These are phyloP conservation scores for Blastomyces silverae DNA, from an alignment of 2,329 filamentous ascomycete genomes.

Conservation along the genomic window DNA sequence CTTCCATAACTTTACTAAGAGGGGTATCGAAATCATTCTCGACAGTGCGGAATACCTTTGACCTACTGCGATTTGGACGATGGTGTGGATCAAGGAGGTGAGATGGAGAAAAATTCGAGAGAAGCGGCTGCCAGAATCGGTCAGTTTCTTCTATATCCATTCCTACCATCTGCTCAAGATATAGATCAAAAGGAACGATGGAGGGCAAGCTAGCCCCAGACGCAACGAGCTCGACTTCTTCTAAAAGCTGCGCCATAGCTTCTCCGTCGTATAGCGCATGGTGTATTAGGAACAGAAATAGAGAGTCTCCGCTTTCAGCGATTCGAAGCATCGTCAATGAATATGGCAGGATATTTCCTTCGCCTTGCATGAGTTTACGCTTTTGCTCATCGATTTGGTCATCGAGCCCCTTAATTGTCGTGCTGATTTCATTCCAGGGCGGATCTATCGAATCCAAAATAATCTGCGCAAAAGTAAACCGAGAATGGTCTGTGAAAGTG, in stretches of 20 bases:
- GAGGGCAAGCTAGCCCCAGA: constrained; percentile 42
- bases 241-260: constrained; percentile 62
- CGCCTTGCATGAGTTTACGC: constrained; percentile 21
- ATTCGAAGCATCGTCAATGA: constrained; percentile 23
- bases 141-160: constrained; percentile 48
- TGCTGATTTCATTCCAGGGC: constrained; percentile 45
- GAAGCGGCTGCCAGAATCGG: constrained; percentile 58
- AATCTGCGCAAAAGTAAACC: constrained; percentile 64
- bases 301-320: constrained; percentile 15
- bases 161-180: constrained; percentile 54
- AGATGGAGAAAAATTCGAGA: constrained; percentile 49
- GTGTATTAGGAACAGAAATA: constrained; percentile 53
- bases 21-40: constrained; percentile 29
- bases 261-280: constrained; percentile 84
- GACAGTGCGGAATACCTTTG: constrained; percentile 7
- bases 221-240: constrained; percentile 61
- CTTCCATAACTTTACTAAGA: constrained; percentile 40
- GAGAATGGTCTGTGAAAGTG: constrained; percentile 53
- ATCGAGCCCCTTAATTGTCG: constrained; percentile 26
- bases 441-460: constrained; percentile 49
- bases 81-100: constrained; percentile 23
- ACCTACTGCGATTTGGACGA: background rate
- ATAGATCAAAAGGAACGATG: constrained; percentile 54
- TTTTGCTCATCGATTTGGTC: constrained; percentile 46
- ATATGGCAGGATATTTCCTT: constrained; percentile 28